Evolutionary conservation across 148 eudicot genomes (phyloP).

Genomic region (Tetragonia tetragonoides): DNA sequence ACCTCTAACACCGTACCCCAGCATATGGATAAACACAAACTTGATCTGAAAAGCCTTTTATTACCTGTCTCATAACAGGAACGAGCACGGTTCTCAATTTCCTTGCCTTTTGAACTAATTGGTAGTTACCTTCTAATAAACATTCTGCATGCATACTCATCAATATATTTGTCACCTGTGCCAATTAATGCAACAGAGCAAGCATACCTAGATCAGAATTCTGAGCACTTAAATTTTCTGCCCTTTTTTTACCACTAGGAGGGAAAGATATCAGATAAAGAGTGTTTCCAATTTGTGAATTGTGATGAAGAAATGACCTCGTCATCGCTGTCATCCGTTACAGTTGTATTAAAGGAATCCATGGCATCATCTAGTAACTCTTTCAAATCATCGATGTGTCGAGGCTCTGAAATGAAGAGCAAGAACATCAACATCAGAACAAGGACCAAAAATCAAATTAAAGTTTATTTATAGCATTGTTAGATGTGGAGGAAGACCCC

Average conservation of each 20-base stretch:
- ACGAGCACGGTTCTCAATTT: constrained; percentile 30
- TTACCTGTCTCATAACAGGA: constrained; percentile 47
- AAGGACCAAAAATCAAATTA: neutral
- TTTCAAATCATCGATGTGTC: constrained; percentile 75
- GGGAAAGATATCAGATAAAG: too few species aligned
- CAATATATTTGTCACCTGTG: constrained; percentile 51
- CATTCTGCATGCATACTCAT: constrained; percentile 76
- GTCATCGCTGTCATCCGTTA: constrained; percentile 65
- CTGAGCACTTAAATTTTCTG: neutral
- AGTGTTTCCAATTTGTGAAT: neutral
- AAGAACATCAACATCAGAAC: neutral
- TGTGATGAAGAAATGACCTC: constrained; percentile 45
- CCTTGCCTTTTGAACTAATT: constrained; percentile 48
- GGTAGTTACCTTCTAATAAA: constrained; percentile 52
- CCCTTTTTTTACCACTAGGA: neutral
- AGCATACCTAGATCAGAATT: constrained; percentile 6
- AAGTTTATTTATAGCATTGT: neutral
- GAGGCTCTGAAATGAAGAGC: constrained; percentile 34
- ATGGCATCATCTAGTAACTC: constrained; percentile 45
- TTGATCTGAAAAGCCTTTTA: neutral
- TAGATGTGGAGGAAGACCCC: neutral
- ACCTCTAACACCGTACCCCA: neutral
- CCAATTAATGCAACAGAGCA: neutral
- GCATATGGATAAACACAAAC: neutral
- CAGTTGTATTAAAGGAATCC: constrained; percentile 49